Evolutionary conservation across 257 asterid species (phyloP), one percentile per base, ranked within the genome.

Genomic region (Nicotiana tomentosiformis): DNA sequence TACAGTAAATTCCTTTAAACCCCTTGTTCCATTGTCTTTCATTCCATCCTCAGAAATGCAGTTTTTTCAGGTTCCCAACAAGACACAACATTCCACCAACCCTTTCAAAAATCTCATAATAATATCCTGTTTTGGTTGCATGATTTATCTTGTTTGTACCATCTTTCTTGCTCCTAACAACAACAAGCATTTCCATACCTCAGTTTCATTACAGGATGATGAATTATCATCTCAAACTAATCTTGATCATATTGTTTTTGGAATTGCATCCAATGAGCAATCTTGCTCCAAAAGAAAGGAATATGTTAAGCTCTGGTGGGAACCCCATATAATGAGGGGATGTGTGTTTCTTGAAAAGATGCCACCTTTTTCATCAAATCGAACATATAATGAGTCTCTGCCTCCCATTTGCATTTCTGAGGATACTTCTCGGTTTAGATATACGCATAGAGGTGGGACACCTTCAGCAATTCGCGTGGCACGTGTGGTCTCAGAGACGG

Each of bases 381-480:
- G 10, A 10, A 49, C 80, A 49, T 46, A 4, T 49, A 20, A 26
- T 26, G 64, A 76, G n/a, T 51, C 23, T 26, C 90, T 90, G 39
- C 97, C 98, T 76, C 95, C 91, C 0, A 20, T 90, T 6, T 92
- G 97, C 79, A 60, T 93, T 0, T 95, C 98, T 0, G 91, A 62
- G 66, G 91, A 93, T 86, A 91, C 97, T 1, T 87, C 98, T 3
- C 37, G 84, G 4, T 95, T 95, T 53, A 92, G 91, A 1, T 95
- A 95, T 85, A 93, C 95, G 0, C 88, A 10, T 86, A 83, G 86
- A 3, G 84, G 90, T 3, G 98, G 97, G 32, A 93, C 84, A 51
- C 91, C 91, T 4, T 95, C 98, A 0, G 97, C 97, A 5, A 87
- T 95, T 26, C 95, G 99, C 0, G 91, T 93, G 0, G 95, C 98